phyloP scores from a whole-genome alignment of 805 yeast genomes.

The Wickerhamomyces queroliae region DNA sequence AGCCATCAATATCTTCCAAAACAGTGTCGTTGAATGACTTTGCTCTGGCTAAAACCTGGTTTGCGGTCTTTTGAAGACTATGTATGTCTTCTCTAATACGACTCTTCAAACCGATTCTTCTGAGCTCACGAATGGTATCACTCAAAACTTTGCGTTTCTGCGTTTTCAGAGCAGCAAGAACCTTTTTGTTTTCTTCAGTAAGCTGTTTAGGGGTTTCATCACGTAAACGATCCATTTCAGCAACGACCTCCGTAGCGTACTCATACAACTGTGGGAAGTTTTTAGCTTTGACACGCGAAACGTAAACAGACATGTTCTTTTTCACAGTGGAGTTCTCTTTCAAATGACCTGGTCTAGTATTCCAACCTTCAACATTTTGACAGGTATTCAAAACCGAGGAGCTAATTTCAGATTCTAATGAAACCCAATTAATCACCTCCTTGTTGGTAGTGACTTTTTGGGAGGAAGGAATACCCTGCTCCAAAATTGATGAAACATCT shows the following conservation, averaged over 20 bases:
- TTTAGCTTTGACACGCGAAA: conserved; percentile 26
- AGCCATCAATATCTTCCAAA: conserved; percentile 41
- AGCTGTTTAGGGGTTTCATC: conserved; percentile 71
- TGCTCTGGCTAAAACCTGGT: conserved; percentile 52
- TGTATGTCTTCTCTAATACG: conserved; percentile 62
- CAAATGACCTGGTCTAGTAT: conserved; percentile 49
- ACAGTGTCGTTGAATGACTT: conserved; percentile 35
- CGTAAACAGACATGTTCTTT: conserved; percentile 50
- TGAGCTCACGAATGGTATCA: conserved; percentile 68
- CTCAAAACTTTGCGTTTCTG: conserved; percentile 77
- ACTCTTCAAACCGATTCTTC: conserved; percentile 69
- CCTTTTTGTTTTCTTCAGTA: conserved; percentile 71
- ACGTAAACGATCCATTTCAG: conserved; percentile 56
- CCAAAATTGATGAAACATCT: conserved; percentile 50
- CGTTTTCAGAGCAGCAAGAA: conserved; percentile 64
- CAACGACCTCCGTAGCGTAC: conserved; percentile 47
- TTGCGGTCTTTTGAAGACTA: conserved; percentile 54
- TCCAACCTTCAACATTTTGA: conserved; percentile 40
- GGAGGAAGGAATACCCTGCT: conserved; percentile 43
- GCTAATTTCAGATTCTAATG: conserved; percentile 4
- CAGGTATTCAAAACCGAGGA: not conserved
- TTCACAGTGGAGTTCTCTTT: conserved; percentile 43
- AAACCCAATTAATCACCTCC: conserved; percentile 3
- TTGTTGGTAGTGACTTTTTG: conserved; percentile 10
- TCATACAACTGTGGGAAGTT: conserved; percentile 44